A percentile compares a stretch with the other conserved stretches of the same genome.
Evolutionary conservation across 2,329 filamentous ascomycete genomes (phyloP).

Genomic region (Canariomyces notabilis): DNA sequence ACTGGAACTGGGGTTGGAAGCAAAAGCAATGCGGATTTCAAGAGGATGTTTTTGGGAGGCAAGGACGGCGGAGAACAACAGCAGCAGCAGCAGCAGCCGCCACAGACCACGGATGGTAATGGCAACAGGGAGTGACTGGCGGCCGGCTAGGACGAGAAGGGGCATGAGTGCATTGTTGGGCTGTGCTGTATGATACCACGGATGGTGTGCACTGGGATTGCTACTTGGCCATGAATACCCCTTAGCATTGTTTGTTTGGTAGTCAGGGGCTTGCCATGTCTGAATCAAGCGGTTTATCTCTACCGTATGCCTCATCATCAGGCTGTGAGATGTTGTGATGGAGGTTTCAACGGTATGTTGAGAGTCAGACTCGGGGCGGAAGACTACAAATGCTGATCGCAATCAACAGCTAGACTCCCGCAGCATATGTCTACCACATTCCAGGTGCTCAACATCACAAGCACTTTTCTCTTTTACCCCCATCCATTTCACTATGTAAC

Average conservation of each 20-base stretch:
- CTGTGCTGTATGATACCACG: conserved; percentile 15
- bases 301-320: neutral
- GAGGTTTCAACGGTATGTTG: neutral
- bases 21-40: conserved; percentile 32
- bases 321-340: neutral
- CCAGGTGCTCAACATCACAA: no score
- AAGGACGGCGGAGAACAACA: conserved; percentile 1
- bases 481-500: no score
- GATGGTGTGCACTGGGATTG: conserved; percentile 2
- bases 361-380: no score
- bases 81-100: no score
- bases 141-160: neutral
- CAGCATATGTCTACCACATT: no score
- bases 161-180: neutral
- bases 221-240: conserved; percentile 10
- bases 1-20: neutral
- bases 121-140: neutral
- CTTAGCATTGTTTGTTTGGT: conserved; percentile 8
- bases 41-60: conserved; percentile 27
- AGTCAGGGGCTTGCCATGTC: neutral
- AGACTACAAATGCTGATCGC: no score
- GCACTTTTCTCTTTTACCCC: no score
- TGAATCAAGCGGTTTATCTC: no score
- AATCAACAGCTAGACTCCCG: no score
- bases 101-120: conserved; percentile 5